Evolutionary conservation across 495 filamentous ascomycete species (phyloP).

Genomic region (Thermothielavioides terrestris): DNA sequence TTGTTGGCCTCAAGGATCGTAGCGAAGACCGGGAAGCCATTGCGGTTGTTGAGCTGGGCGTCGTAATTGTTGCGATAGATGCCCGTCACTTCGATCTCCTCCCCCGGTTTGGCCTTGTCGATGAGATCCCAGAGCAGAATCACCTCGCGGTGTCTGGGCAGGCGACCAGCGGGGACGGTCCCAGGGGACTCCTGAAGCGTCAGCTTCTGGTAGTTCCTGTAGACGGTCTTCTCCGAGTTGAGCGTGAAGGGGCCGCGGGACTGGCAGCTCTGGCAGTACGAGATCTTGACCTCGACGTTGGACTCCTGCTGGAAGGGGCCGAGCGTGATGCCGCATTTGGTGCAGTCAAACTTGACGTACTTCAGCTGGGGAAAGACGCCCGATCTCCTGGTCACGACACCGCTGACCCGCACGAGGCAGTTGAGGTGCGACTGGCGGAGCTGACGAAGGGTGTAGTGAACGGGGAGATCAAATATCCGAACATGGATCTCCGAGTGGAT

Average conservation of each 20-base stretch:
- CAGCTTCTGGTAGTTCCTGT: constrained; percentile 97
- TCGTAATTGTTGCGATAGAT: constrained; percentile 99
- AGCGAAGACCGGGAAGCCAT: constrained; percentile 97
- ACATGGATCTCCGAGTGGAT: constrained; percentile 99
- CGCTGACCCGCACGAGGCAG: constrained; percentile 87
- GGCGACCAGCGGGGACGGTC: constrained; percentile 90
- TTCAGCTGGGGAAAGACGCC: constrained; percentile 98
- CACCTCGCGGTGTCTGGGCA: constrained; percentile 90
- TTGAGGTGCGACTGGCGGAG: constrained; percentile 95
- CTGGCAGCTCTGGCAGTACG: constrained; percentile 96
- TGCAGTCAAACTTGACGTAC: constrained; percentile 95
- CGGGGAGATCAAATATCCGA: constrained; percentile 87
- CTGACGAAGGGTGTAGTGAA: constrained; percentile 94
- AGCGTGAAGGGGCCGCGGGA: constrained; percentile 91
- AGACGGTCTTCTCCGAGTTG: constrained; percentile 98
- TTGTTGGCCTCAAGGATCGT: constrained; percentile 98
- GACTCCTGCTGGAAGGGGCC: constrained; percentile 97
- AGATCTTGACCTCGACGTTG: constrained; percentile 89
- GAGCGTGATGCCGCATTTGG: constrained; percentile 82
- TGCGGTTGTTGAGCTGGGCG: constrained; percentile 95
- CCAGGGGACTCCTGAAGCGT: constrained; percentile 97
- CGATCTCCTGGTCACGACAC: constrained; percentile 91
- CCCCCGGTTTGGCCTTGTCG: constrained; percentile 91
- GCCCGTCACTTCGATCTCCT: constrained; percentile 95
- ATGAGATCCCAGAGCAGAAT: constrained; percentile 96